These are phyloP conservation scores for Penicillium sp. DNA, from an alignment of 2,329 filamentous ascomycete genomes.

Conservation along the genomic window DNA sequence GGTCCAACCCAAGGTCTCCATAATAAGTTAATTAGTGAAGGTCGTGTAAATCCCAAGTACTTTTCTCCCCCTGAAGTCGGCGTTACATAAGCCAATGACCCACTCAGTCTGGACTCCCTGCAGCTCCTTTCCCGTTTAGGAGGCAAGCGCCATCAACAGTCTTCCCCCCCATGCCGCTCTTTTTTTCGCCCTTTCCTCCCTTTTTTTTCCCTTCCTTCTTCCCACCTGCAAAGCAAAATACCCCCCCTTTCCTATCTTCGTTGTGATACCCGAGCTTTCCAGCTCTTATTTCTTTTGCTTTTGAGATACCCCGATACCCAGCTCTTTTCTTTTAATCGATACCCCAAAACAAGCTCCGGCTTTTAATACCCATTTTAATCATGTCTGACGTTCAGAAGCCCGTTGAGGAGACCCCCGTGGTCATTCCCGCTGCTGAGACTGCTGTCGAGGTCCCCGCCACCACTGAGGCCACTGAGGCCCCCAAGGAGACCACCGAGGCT, in stretches of 20 bases:
- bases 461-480: constrained; percentile 9
- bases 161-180: constrained; percentile 12
- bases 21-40: not conserved
- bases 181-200: constrained; percentile 22
- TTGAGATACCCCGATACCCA: constrained; percentile 27
- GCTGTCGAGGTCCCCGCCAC: constrained; percentile 10
- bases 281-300: constrained; percentile 30
- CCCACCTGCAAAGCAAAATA: constrained; percentile 20
- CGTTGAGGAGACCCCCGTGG: constrained; percentile 28
- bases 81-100: constrained; percentile 20
- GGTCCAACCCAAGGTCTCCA: not conserved
- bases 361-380: constrained; percentile 26
- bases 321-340: constrained; percentile 24
- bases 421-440: constrained; percentile 17
- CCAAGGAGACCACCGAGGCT: constrained; percentile 15
- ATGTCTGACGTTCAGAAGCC: constrained; percentile 29
- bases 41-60: not conserved
- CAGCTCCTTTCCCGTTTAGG: constrained; percentile 26
- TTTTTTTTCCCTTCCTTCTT: constrained; percentile 18
- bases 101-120: constrained; percentile 25
- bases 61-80: constrained; percentile 13
- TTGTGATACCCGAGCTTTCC: constrained; percentile 29
- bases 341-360: constrained; percentile 16
- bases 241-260: constrained; percentile 20
- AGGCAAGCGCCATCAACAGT: constrained; percentile 19